These are phyloP conservation scores for Aristolochia fimbriata DNA, from an alignment of 164 flowering plant genomes.

Conservation along the genomic window DNA sequence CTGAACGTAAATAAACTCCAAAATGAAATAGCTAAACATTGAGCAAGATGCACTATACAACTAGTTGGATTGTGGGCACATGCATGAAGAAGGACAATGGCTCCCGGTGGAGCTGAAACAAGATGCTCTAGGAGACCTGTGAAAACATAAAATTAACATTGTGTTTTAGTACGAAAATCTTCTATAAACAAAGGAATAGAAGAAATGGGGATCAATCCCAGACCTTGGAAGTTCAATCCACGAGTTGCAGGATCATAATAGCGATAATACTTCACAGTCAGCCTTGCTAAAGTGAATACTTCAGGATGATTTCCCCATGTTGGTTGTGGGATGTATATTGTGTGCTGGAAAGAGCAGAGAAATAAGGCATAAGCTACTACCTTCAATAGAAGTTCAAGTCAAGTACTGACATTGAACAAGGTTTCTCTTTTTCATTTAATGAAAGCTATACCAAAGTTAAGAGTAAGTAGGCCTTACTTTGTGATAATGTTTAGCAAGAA, in stretches of 20 bases:
- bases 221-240: constrained; percentile 85
- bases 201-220: background rate
- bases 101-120: constrained; percentile 77
- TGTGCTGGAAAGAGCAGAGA: constrained; percentile 35
- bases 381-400: background rate
- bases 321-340: constrained; percentile 80
- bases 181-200: background rate
- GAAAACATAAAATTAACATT: background rate
- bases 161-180: background rate
- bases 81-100: constrained; percentile 96
- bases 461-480: constrained; percentile 31
- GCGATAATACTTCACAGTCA: constrained; percentile 80
- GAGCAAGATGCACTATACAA: no score
- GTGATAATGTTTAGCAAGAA: constrained; percentile 78
- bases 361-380: background rate
- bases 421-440: no score
- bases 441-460: background rate
- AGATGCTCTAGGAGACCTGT: constrained; percentile 87
- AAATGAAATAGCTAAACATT: no score
- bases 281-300: constrained; percentile 69
- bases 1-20: no score
- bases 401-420: background rate
- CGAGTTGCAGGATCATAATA: constrained; percentile 93
- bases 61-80: constrained; percentile 99
- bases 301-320: constrained; percentile 99